A percentile compares a stretch with the other conserved stretches of the same genome.
Conservation (phyloP, 352 stramenopile genomes). For the Thalassiosira sp. region DNA sequence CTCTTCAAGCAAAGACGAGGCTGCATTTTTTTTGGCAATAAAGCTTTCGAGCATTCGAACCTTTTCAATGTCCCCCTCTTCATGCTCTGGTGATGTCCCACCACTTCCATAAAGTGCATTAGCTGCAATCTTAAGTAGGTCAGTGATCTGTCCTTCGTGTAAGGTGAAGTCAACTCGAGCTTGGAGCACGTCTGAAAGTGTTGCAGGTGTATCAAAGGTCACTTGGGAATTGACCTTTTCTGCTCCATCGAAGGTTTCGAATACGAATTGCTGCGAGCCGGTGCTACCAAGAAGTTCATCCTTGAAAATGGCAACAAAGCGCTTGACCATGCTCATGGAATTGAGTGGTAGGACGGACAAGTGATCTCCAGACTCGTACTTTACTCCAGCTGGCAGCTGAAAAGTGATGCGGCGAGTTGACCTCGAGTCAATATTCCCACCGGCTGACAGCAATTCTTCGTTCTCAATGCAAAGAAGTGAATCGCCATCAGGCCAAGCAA, state of each 20-base stretch:
- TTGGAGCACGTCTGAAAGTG: constrained; percentile 2
- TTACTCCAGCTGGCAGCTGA: neutral
- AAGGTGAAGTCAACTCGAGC: constrained; percentile 4
- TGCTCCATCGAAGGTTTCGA: constrained; percentile 1
- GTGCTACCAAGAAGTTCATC: constrained; percentile 1
- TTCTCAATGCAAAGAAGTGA: neutral
- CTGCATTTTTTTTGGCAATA: neutral
- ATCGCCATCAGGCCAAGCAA: neutral
- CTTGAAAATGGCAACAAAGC: constrained; percentile 2
- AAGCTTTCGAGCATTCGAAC: neutral
- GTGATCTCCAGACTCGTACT: constrained; percentile 16
- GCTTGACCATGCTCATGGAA: neutral
- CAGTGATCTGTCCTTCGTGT: neutral
- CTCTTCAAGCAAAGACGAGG: neutral
- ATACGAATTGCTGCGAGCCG: neutral
- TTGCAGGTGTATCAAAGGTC: neutral
- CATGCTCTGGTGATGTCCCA: neutral
- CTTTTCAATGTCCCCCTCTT: neutral
- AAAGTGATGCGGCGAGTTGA: constrained; percentile 8
- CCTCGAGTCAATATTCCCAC: neutral
- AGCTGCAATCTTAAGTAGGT: neutral
- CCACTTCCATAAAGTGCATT: neutral
- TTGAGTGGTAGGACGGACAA: constrained; percentile 11
- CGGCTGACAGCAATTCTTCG: constrained; percentile 7
- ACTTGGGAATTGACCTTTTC: neutral